Base-by-base conservation (phyloP, 2,329 filamentous ascomycete genomes). In the Aureobasidium sp. region DNA sequence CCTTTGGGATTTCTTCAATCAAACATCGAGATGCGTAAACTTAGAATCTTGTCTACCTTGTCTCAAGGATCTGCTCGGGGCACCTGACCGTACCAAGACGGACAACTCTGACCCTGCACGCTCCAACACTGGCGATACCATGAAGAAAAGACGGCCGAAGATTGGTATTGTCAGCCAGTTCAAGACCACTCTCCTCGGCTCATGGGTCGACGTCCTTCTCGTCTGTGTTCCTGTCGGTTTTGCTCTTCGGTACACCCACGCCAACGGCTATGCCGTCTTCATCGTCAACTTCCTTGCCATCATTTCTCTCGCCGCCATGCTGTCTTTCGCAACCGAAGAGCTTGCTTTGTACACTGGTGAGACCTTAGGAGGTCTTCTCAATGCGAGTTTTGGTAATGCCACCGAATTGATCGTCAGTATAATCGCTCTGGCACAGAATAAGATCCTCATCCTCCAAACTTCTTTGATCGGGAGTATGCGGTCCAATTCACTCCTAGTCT, bases 251-350 rank as follows among this genome's bases (percentile, higher is more conserved):
- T 91, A 87, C 69, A 76, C 85, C 21, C 66, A 77, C 11, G 76
- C 88, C 57, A 79, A 82, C 69, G 78, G 81, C 3, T 79, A 88
- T 62, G 82, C 81, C 25, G 79, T 94, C 50, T 97, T 97, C 69
- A 84, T 92, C 61, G 83, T 97, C 75, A 97, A 97, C 77, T 97
- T 97, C 69, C 83, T 97, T 65, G 93, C 92, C 64, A 96, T 97
- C 67, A 87, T 97, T 63, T 92, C 92, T 0, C 80, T 97, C 44
- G 93, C 93, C 3, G 89, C 88, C 14, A 86, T 96, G 79, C 80
- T 97, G 29, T 88, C 89, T 67, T 96, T 89, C 69, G 90, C 90
- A 0, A 97, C 93, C 0, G 93, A 97, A 73, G 91, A 96, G 73
- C 87, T 97, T 66, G 89, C 92, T 3, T 76, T 92, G 59, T 82